phyloP scores from a whole-genome alignment of 305 asterid genomes.

The Lippia alba region DNA sequence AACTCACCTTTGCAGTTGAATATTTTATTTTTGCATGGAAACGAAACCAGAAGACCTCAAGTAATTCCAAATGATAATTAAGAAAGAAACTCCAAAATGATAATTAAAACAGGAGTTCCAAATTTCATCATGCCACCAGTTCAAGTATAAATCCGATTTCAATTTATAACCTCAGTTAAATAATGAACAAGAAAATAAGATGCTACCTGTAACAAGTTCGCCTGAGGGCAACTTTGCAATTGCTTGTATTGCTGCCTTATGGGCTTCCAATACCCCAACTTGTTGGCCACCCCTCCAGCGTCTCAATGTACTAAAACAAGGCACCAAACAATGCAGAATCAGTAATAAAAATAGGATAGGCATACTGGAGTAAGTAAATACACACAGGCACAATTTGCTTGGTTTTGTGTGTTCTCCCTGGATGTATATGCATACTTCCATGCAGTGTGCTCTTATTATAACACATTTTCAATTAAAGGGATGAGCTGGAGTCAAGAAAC shows the following conservation, averaged over 20 bases:
- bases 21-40: neutral
- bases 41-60: conserved; percentile 13
- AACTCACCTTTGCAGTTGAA: neutral
- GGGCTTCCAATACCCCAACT: conserved; percentile 87
- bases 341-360: conserved; percentile 14
- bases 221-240: conserved; percentile 88
- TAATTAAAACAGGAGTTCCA: neutral
- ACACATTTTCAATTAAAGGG: too few relatives aligned
- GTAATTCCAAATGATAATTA: neutral
- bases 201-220: conserved; percentile 82
- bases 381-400: too few relatives aligned
- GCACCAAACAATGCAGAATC: conserved; percentile 28
- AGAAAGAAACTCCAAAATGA: neutral
- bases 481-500: too few relatives aligned
- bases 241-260: conserved; percentile 80
- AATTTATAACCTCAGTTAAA: conserved; percentile 9
- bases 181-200: conserved; percentile 26
- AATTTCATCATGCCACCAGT: neutral
- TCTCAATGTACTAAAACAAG: conserved; percentile 65
- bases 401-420: too few relatives aligned
- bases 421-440: too few relatives aligned
- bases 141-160: neutral
- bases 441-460: too few relatives aligned
- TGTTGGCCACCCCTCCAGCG: conserved; percentile 90
- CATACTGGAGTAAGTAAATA: conserved; percentile 10